Evolutionary conservation across 2,329 filamentous ascomycete genomes (phyloP).

Genomic region (Coniella lustricola): DNA sequence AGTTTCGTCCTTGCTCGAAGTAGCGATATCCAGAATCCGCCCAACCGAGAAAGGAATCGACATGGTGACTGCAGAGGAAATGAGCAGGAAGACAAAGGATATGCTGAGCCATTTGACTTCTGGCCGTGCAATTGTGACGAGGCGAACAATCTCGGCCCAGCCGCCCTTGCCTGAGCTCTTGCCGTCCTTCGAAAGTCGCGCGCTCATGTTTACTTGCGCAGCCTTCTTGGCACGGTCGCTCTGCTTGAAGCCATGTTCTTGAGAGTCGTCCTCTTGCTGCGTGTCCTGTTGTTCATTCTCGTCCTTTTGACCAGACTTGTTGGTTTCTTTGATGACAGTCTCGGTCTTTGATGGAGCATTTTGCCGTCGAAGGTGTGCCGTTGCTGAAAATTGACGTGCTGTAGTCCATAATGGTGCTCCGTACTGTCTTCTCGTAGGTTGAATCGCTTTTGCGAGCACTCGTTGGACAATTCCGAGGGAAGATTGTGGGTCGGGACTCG

Average conservation of each 20-base stretch:
- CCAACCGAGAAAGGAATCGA: constrained; percentile 95
- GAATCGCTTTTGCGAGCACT: constrained; percentile 11
- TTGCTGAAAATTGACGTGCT: constrained; percentile 22
- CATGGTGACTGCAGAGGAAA: constrained; percentile 92
- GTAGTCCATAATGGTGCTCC: constrained; percentile 14
- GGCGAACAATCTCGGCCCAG: constrained; percentile 71
- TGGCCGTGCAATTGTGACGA: constrained; percentile 83
- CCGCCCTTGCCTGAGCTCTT: constrained; percentile 47
- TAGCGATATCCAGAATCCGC: constrained; percentile 87
- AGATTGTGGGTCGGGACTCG: not conserved
- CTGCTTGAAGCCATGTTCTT: constrained; percentile 42
- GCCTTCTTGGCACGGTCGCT: constrained; percentile 78
- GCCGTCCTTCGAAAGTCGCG: constrained; percentile 79
- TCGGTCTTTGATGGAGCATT: constrained; percentile 12
- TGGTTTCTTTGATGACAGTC: constrained; percentile 8
- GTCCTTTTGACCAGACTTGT: not conserved
- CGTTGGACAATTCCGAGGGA: constrained; percentile 2
- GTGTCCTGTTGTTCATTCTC: constrained; percentile 16
- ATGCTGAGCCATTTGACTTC: constrained; percentile 70
- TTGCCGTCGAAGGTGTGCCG: constrained; percentile 16
- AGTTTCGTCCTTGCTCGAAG: constrained; percentile 61
- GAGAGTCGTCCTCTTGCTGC: constrained; percentile 23
- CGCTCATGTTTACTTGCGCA: constrained; percentile 81
- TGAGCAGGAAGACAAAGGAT: constrained; percentile 77
- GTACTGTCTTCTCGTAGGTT: constrained; percentile 13